phyloP scores from a whole-genome alignment of 768 basidiomycete genomes.

The Phallus indusiatus region DNA sequence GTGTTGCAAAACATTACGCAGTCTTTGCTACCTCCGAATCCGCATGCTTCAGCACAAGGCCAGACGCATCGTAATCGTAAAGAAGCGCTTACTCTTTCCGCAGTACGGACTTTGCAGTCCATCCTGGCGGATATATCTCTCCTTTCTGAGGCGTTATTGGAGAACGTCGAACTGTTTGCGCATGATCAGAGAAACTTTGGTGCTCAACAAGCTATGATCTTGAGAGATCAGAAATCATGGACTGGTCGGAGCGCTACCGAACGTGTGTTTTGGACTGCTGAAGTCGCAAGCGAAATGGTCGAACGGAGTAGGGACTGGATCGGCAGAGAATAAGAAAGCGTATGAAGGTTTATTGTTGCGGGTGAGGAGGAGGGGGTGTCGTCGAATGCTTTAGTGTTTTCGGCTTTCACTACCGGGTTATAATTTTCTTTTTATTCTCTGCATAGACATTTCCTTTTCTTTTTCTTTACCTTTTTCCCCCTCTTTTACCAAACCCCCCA shows the following conservation, averaged over 20 bases:
- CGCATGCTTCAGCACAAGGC: constrained; percentile 25
- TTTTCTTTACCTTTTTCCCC: constrained; percentile 1
- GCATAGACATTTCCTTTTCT: not conserved
- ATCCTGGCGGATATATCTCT: constrained; percentile 83
- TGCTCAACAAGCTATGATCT: constrained; percentile 97
- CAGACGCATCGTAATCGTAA: constrained; percentile 61
- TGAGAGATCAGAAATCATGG: constrained; percentile 95
- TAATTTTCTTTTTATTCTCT: not conserved
- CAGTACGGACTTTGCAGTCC: constrained; percentile 74
- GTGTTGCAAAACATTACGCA: constrained; percentile 80
- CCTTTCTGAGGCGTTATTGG: constrained; percentile 79
- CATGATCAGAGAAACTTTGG: constrained; percentile 92
- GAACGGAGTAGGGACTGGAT: constrained; percentile 84
- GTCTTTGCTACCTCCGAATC: constrained; percentile 49
- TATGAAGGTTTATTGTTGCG: not conserved
- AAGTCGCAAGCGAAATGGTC: constrained; percentile 81
- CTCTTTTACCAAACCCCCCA: not conserved
- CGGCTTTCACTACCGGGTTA: not conserved
- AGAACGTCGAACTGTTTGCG: constrained; percentile 86
- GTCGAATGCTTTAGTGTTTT: constrained; percentile 2
- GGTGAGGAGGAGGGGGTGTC: too few relatives aligned
- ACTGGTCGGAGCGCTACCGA: constrained; percentile 86
- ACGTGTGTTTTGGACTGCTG: constrained; percentile 85
- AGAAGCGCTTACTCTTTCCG: constrained; percentile 61
- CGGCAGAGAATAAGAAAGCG: constrained; percentile 43